These are phyloP conservation scores for Botrytis elliptica DNA, from an alignment of 2,329 filamentous ascomycete genomes.

Conservation along the genomic window DNA sequence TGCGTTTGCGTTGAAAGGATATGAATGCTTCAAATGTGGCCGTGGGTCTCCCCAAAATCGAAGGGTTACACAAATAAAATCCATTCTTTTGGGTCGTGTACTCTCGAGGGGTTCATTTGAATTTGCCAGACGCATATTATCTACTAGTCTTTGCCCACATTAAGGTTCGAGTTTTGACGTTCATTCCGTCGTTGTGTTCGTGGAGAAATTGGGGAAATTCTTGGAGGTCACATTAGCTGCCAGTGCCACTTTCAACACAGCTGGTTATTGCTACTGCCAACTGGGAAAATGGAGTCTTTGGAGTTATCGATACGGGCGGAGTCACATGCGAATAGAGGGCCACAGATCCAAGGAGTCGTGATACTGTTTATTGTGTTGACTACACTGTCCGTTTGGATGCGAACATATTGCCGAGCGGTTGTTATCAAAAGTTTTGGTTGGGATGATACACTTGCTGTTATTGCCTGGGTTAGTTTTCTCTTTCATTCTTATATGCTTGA, in stretches of 20 bases:
- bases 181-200: not conserved
- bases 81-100: not conserved
- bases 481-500: not conserved
- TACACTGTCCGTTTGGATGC: conserved; percentile 31
- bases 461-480: conserved; percentile 19
- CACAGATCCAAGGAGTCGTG: conserved; percentile 39
- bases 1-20: not conserved
- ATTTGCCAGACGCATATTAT: not conserved
- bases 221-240: not conserved
- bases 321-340: conserved; percentile 25
- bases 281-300: conserved; percentile 8
- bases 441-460: conserved; percentile 27
- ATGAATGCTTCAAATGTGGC: conserved; percentile 8
- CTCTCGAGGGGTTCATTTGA: not conserved
- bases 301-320: not conserved
- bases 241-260: conserved; percentile 1
- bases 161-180: not conserved
- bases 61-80: conserved; percentile 7
- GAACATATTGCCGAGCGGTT: conserved; percentile 32
- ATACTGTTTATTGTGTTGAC: conserved; percentile 41
- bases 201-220: not conserved
- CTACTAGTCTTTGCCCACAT: not conserved
- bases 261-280: not conserved
- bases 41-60: not conserved
- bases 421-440: conserved; percentile 35